phyloP scores from a whole-genome alignment of 164 flowering plant genomes.

The Protea cynaroides region DNA sequence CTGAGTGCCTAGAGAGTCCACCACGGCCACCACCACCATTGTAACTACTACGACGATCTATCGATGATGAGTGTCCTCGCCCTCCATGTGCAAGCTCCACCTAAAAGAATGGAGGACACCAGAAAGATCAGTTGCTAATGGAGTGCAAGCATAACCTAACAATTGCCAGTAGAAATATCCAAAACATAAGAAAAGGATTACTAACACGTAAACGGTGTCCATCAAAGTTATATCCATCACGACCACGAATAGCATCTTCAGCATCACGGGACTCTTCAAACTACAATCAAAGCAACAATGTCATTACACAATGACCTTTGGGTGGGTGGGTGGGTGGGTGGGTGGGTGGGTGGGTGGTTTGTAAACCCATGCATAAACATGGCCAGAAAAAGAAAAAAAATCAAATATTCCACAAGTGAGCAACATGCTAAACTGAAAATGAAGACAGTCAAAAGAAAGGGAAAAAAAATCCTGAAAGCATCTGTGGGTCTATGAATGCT shows the following conservation, averaged over 20 bases:
- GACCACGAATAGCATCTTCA: constrained; percentile 94
- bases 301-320: too few relatives aligned
- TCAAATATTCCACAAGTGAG: neutral
- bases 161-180: neutral
- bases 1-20: constrained; percentile 81
- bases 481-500: neutral
- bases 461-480: too few relatives aligned
- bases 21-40: constrained; percentile 42
- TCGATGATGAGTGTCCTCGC: constrained; percentile 66
- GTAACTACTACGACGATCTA: constrained; percentile 58
- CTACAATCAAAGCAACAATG: constrained; percentile 27
- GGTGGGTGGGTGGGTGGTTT: too few relatives aligned
- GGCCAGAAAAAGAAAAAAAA: too few relatives aligned
- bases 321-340: too few relatives aligned
- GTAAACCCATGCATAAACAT: too few relatives aligned
- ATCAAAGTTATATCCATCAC: constrained; percentile 97
- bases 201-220: constrained; percentile 87
- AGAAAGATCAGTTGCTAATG: neutral
- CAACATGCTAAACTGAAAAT: neutral
- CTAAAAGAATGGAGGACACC: constrained; percentile 23
- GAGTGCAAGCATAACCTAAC: neutral
- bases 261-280: constrained; percentile 96
- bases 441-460: too few relatives aligned
- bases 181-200: constrained; percentile 1
- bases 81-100: constrained; percentile 99